Base-by-base conservation (phyloP, 805 yeast species). In the Kodamaea restingae region DNA sequence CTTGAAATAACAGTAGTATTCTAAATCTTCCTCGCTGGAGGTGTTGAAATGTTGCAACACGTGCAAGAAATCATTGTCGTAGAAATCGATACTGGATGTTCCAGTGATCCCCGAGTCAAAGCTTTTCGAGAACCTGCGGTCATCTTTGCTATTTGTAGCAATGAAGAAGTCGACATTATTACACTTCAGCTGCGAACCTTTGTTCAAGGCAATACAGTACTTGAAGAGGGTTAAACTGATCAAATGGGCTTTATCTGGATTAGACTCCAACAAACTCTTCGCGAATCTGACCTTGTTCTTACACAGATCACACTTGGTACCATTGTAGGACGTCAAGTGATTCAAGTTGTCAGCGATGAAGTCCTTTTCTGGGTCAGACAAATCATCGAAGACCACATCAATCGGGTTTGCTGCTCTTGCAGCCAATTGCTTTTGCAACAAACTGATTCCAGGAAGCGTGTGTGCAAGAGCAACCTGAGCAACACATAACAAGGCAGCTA, bases 1-100 rank as follows among this genome's bases (percentile, higher is more conserved):
- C 35, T 65, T 63, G 42, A 58, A 66, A 56, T 76, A 71, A 55
- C 90, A 82, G 59, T 78, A 77, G 49, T 78, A 78, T 31, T 60
- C 59, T 32, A 66, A 52, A 36, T 65, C 67, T 15, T 58, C 51
- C 11, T 64, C 63, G 30, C 65, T 63, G 1, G 70, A 61, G 22
- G 52, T 44, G 41, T 67, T 65, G 55, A 67, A 61, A 39, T 55
- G 42, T 39, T 54, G 54, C 44, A 67, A 44, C 58, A 66, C 54
- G 34, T 64, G 64, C 35, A 63, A 47, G 45, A 64, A 67, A 38
- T 66, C 72, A 40, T 63, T 66, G 49, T 65, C 70, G 32, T 46
- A 60, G 38, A 67, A 60, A 43, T 61, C 55, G 29, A 67, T 49
- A 17, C 60, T 49, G 20, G 62, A 49, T 11, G 51, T 52, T n/a